Percentiles rank a stretch among this genome's conserved stretches.
phyloP scores from a whole-genome alignment of 2,329 filamentous ascomycete genomes.

The Xylaria sp. region DNA sequence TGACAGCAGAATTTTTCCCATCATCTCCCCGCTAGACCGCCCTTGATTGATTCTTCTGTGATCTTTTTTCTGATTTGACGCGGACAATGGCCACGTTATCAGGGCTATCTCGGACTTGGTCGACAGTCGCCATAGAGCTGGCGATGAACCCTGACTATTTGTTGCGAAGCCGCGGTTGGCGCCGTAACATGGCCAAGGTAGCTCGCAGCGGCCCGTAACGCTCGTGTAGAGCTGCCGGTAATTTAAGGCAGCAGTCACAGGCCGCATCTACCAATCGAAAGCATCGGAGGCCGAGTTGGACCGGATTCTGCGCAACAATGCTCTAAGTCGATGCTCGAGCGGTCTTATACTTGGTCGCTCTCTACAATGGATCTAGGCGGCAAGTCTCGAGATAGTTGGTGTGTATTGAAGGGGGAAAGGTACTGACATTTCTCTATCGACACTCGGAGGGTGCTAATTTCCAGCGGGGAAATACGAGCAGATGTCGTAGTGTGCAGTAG shows the following conservation, averaged over 20 bases:
- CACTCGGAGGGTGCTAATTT: conserved; percentile 20
- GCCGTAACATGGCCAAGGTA: conserved; percentile 6
- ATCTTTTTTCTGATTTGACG: background rate
- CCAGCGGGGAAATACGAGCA: conserved; percentile 6
- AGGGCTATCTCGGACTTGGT: background rate
- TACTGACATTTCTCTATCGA: background rate
- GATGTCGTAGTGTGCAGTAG: conserved; percentile 14
- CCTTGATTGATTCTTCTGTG: background rate
- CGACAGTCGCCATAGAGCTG: background rate
- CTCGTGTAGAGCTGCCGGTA: conserved; percentile 5
- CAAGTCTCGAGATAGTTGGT: background rate
- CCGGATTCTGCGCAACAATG: conserved; percentile 12
- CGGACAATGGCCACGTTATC: conserved; percentile 11
- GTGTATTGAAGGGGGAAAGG: background rate
- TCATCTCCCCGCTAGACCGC: background rate
- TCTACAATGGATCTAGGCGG: background rate
- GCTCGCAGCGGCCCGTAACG: conserved; percentile 7
- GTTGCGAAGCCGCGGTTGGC: conserved; percentile 11
- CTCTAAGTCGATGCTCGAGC: conserved; percentile 1
- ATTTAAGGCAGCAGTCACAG: background rate
- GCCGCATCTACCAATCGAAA: conserved; percentile 9
- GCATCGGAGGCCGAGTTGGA: conserved; percentile 1
- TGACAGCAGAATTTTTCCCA: conserved; percentile 9
- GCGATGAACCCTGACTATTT: conserved; percentile 2
- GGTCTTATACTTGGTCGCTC: conserved; percentile 11